Percentiles rank a stretch among this genome's conserved stretches.
Evolutionary conservation across 768 basidiomycete species (phyloP).

Genomic region (Coprinellus aureogranulatus): DNA sequence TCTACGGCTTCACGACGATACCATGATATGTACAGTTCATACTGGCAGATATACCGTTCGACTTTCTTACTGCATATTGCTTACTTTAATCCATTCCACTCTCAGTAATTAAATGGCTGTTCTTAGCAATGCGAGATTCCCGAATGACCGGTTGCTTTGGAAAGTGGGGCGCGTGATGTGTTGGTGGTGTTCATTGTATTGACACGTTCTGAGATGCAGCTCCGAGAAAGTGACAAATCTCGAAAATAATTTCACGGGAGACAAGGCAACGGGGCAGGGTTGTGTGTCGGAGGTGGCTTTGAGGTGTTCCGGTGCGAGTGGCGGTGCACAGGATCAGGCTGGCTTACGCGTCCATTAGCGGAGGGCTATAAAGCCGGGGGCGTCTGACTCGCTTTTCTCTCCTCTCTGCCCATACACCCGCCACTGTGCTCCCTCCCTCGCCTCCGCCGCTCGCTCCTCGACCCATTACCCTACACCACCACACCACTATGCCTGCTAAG

Average conservation of each 20-base stretch:
- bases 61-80: neutral
- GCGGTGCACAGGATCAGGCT: conserved; percentile 7
- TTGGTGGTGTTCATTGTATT: too few relatives aligned
- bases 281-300: neutral
- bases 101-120: neutral
- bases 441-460: conserved; percentile 11
- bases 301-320: conserved; percentile 9
- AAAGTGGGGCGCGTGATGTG: neutral
- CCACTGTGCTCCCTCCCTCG: neutral
- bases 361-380: conserved; percentile 14
- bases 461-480: conserved; percentile 9
- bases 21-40: conserved; percentile 4
- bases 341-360: conserved; percentile 34
- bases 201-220: too few relatives aligned
- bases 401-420: conserved; percentile 3
- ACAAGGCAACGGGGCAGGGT: too few relatives aligned
- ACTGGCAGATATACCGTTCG: conserved; percentile 6
- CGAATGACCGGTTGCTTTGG: neutral
- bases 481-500: conserved; percentile 67
- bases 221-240: too few relatives aligned
- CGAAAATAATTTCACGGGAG: too few relatives aligned
- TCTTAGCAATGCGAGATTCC: neutral
- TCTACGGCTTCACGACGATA: conserved; percentile 4
- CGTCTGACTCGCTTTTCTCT: conserved; percentile 8
- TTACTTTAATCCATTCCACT: neutral